These are phyloP conservation scores for Sabuloglossum arenarium DNA, from an alignment of 495 filamentous ascomycete species.

Conservation along the genomic window DNA sequence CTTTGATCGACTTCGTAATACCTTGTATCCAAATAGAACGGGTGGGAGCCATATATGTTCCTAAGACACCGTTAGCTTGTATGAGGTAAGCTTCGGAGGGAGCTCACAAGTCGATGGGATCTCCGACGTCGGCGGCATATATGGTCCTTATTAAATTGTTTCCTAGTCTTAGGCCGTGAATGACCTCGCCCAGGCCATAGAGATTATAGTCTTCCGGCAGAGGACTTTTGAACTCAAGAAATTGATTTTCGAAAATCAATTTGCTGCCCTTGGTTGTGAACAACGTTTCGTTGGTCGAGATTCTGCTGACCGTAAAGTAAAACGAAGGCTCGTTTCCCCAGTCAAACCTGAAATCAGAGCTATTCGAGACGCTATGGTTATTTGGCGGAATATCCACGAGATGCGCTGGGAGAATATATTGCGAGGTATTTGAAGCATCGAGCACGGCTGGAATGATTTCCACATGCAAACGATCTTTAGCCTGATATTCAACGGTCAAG, in stretches of 20 bases:
- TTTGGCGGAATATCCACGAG: slow-evolving; percentile 37
- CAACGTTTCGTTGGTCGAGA: slow-evolving; percentile 32
- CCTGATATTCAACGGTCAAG: slow-evolving; percentile 34
- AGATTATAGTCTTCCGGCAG: slow-evolving; percentile 40
- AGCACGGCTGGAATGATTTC: slow-evolving; percentile 38
- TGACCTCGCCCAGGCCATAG: slow-evolving; percentile 39
- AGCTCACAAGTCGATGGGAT: slow-evolving; percentile 31
- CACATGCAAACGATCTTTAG: slow-evolving; percentile 30
- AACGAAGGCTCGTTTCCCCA: slow-evolving; percentile 42
- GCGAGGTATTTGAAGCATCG: slow-evolving; percentile 39
- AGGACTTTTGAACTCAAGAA: slow-evolving; percentile 36
- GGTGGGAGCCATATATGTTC: slow-evolving; percentile 39
- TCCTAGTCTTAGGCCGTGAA: slow-evolving; percentile 34
- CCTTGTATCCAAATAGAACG: slow-evolving; percentile 43
- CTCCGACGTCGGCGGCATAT: slow-evolving; percentile 47
- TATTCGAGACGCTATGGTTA: slow-evolving; percentile 17
- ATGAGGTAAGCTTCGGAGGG: not conserved
- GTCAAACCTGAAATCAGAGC: slow-evolving; percentile 29
- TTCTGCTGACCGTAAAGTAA: slow-evolving; percentile 33
- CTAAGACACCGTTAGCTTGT: slow-evolving; percentile 8
- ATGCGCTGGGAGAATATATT: slow-evolving; percentile 43
- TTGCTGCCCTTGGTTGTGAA: slow-evolving; percentile 34
- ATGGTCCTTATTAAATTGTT: slow-evolving; percentile 43
- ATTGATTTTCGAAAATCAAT: slow-evolving; percentile 42
- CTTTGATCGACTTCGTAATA: slow-evolving; percentile 36